These are phyloP conservation scores for Dovyalis caffra DNA, from an alignment of 345 rosid genomes.

Conservation along the genomic window DNA sequence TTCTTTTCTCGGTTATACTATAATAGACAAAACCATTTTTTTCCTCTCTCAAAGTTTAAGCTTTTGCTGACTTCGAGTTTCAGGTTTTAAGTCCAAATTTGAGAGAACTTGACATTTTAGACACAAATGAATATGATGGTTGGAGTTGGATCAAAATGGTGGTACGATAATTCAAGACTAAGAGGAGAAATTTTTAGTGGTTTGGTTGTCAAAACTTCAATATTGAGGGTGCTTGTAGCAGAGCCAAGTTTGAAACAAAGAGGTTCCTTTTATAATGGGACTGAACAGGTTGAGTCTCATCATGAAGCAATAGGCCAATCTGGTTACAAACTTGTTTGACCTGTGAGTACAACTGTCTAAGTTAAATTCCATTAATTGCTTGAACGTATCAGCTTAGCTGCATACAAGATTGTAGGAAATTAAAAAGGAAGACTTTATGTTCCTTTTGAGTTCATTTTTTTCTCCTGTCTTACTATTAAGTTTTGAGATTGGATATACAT, in stretches of 20 bases:
- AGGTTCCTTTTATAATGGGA: background rate
- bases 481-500: constrained; percentile 19
- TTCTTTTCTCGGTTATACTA: background rate
- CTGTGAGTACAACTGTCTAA: constrained; percentile 20
- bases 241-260: constrained; percentile 17
- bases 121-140: constrained; percentile 16
- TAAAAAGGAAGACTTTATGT: too few species aligned
- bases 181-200: constrained; percentile 8
- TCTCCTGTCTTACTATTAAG: too few species aligned
- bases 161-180: constrained; percentile 1
- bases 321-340: constrained; percentile 41
- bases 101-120: too few species aligned
- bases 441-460: background rate
- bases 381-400: too few species aligned
- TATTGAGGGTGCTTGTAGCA: constrained; percentile 14
- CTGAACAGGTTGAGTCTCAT: constrained; percentile 5
- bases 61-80: too few species aligned
- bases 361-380: too few species aligned
- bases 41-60: too few species aligned
- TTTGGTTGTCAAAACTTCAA: constrained; percentile 17
- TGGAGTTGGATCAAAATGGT: constrained; percentile 13
- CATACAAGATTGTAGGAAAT: background rate
- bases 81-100: too few species aligned
- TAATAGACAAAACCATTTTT: background rate
- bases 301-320: constrained; percentile 22